A percentile compares a stretch with the other conserved stretches of the same genome.
Conservation (phyloP, 2,329 filamentous ascomycete genomes). For the Fusarium begoniae region DNA sequence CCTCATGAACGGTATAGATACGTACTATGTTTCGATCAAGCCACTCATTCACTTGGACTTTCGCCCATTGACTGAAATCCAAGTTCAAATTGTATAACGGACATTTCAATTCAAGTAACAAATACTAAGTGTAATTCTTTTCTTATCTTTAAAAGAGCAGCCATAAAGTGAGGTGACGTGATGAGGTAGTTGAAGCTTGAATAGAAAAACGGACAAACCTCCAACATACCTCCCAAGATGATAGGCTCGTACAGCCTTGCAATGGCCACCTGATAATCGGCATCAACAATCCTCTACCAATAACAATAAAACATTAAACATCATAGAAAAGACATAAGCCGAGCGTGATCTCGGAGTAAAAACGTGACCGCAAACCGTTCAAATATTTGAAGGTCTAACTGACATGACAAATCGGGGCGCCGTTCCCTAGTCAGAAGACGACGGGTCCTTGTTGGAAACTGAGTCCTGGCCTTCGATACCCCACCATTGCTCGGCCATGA, state of each 20-base stretch:
- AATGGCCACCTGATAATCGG: background rate
- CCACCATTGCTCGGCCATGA: conserved; percentile 81
- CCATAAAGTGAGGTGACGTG: background rate
- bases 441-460: conserved; percentile 38
- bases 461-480: conserved; percentile 58
- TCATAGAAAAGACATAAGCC: conserved; percentile 1
- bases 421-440: conserved; percentile 27
- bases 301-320: background rate
- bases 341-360: background rate
- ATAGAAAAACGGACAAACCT: background rate
- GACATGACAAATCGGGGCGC: conserved; percentile 12
- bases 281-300: background rate
- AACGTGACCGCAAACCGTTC: conserved; percentile 1
- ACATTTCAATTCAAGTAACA: conserved; percentile 2
- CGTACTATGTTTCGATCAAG: background rate
- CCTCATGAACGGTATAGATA: background rate
- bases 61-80: background rate
- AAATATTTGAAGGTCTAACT: conserved; percentile 1
- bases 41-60: background rate
- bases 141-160: background rate
- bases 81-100: background rate
- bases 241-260: conserved; percentile 6
- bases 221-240: background rate
- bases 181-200: background rate
- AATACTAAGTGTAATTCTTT: conserved; percentile 17